Conservation (phyloP, 2,329 filamentous ascomycete species). For the Elsinoe australis region DNA sequence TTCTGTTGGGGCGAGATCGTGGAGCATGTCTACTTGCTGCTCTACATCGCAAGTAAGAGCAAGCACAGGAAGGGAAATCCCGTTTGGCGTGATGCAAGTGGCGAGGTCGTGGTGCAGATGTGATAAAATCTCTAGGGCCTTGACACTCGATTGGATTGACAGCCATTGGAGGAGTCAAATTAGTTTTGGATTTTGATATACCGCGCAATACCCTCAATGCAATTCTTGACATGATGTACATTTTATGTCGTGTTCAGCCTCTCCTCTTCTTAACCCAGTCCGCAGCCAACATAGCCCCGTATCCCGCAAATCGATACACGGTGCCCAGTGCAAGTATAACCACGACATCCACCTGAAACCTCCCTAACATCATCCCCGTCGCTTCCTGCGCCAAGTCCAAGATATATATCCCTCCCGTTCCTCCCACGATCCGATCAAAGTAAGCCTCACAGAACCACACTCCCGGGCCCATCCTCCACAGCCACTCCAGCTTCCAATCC, state of each 20-base stretch:
- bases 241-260: not conserved
- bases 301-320: slow-evolving; percentile 3
- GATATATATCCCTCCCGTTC: slow-evolving; percentile 46
- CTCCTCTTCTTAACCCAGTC: slow-evolving; percentile 7
- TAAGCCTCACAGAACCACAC: slow-evolving; percentile 52
- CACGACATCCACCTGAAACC: slow-evolving; percentile 40
- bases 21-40: slow-evolving; percentile 63
- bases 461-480: slow-evolving; percentile 49
- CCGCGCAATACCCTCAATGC: not conserved
- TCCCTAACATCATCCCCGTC: slow-evolving; percentile 42
- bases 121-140: not conserved
- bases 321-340: slow-evolving; percentile 17
- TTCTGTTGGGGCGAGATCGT: slow-evolving; percentile 73
- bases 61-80: slow-evolving; percentile 51
- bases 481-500: slow-evolving; percentile 48
- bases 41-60: slow-evolving; percentile 64
- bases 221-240: no score
- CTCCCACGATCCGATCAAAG: slow-evolving; percentile 45
- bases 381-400: slow-evolving; percentile 39
- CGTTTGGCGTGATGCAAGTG: slow-evolving; percentile 60
- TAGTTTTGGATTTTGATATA: no score
- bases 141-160: no score
- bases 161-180: no score
- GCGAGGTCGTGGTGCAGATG: slow-evolving; percentile 48
- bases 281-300: slow-evolving; percentile 1